These are phyloP conservation scores for Ajuga reptans DNA, from an alignment of 305 asterid genomes.

Conservation along the genomic window DNA sequence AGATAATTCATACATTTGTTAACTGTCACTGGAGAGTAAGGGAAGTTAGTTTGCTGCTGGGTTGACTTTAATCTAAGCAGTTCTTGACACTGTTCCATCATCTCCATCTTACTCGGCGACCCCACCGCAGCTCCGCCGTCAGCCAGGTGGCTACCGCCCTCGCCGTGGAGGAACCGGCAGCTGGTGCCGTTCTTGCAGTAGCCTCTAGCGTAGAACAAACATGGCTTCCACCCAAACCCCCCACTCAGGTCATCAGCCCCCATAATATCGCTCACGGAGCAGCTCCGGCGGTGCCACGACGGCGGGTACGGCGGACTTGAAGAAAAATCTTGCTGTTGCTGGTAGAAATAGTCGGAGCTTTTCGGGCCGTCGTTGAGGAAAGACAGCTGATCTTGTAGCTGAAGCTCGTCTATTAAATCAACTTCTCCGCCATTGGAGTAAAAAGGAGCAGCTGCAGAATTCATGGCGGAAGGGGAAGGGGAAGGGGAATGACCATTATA, in stretches of 20 bases:
- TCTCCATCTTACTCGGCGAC: conserved; percentile 43
- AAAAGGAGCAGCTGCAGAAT: conserved; percentile 44
- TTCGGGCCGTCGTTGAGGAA: conserved; percentile 48
- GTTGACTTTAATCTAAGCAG: conserved; percentile 41
- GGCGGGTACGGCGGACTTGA: conserved; percentile 32
- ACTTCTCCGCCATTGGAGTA: conserved; percentile 38
- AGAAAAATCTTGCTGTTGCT: conserved; percentile 32
- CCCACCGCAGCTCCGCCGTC: conserved; percentile 34
- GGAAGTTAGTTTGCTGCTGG: conserved; percentile 38
- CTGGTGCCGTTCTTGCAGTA: conserved; percentile 63
- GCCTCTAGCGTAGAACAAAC: conserved; percentile 66
- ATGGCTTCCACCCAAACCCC: conserved; percentile 69
- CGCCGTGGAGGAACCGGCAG: conserved; percentile 65
- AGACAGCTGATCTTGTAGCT: conserved; percentile 63
- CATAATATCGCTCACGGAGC: conserved; percentile 52
- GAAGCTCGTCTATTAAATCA: conserved; percentile 63
- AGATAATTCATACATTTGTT: conserved; percentile 49
- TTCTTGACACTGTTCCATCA: conserved; percentile 52
- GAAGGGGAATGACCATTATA: conserved; percentile 17
- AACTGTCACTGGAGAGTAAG: conserved; percentile 33
- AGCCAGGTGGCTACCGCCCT: conserved; percentile 19
- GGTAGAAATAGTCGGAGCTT: conserved; percentile 36
- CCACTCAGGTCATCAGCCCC: conserved; percentile 41
- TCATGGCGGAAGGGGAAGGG: conserved; percentile 33
- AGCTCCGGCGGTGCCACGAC: conserved; percentile 59